Base-by-base conservation (phyloP, 257 asterid genomes). In the Solanum ossicruentum region DNA sequence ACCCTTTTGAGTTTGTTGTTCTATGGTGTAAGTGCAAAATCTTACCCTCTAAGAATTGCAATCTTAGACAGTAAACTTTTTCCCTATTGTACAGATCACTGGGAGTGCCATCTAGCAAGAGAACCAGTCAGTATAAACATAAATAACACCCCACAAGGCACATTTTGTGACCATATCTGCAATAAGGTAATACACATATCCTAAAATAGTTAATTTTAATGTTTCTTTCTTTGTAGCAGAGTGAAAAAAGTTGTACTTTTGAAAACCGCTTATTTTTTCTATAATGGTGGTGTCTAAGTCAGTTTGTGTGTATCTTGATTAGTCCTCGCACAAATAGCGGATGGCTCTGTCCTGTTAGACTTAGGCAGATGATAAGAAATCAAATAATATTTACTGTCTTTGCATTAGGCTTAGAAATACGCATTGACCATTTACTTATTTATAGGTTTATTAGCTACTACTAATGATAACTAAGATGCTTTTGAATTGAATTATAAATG, bases 81-180 rank as follows among this genome's bases (percentile, higher is more conserved):
- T 73, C 1, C 21, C 54, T 70, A 55, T 73, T 83, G 8, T 78
- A 49, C 73, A 93, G 95, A 91, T 88, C 94, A 92, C 70, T 90
- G 92, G 91, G 91, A 88, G n/a, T 93, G 97, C 21, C 92, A 87
- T 85, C 85, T 45, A 80, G 75, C 26, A 51, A 69, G 77, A 65
- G 91, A 86, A 60, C 67, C 32, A 7, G 82, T 61, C 28, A 49
- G 6, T 23, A 54, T 91, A 21, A 92, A 93, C 85, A 87, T 92
- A 13, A 92, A 93, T 79, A 66, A 66, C 80, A 51, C 58, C 65
- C 89, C 91, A 16, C 36, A 85, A 16, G 85, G 89, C 51, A 93
- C 90, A 20, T 93, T 88, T 82, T 92, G 94, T 73, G 86, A 83
- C 18, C 54, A 23, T 47, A 86, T 86, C 83, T 93, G 97, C 86